phyloP scores from a whole-genome alignment of 2,329 filamentous ascomycete species.

The Ophiosphaerella herpotricha region DNA sequence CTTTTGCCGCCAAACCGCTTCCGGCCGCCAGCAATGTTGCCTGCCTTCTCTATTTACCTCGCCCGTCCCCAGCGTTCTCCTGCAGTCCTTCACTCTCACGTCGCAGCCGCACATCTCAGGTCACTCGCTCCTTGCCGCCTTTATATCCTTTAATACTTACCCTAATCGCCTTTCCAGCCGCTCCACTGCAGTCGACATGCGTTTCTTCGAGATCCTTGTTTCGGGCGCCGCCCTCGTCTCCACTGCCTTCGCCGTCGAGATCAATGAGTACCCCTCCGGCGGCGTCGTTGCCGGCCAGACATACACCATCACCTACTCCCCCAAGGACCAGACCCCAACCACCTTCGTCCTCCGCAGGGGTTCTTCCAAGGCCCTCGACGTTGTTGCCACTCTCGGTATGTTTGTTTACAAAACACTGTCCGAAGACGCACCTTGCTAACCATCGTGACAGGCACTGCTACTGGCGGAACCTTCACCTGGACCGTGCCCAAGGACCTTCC shows the following conservation, averaged over 20 bases:
- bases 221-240: constrained; percentile 45
- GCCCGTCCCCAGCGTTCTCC: constrained; percentile 9
- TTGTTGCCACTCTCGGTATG: constrained; percentile 55
- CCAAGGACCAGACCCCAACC: constrained; percentile 50
- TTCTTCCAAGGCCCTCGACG: constrained; percentile 53
- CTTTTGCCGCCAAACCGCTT: constrained; percentile 21
- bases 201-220: constrained; percentile 56
- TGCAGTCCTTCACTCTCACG: constrained; percentile 22
- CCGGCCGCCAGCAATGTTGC: constrained; percentile 19
- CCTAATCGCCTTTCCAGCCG: constrained; percentile 9
- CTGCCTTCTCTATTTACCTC: constrained; percentile 20
- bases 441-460: constrained; percentile 43
- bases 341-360: constrained; percentile 63
- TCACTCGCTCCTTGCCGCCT: constrained; percentile 36
- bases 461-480: constrained; percentile 57
- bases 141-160: constrained; percentile 21
- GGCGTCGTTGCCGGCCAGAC: constrained; percentile 55
- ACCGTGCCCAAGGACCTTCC: constrained; percentile 51
- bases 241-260: constrained; percentile 50
- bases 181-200: constrained; percentile 50
- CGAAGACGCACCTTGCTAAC: constrained; percentile 16
- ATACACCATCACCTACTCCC: constrained; percentile 56
- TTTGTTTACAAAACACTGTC: constrained; percentile 1
- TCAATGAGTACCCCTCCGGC: constrained; percentile 57
- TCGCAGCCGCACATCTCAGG: constrained; percentile 14